Conservation (phyloP, 1,139 yeast species). For the Blastobotrys capitulatus region DNA sequence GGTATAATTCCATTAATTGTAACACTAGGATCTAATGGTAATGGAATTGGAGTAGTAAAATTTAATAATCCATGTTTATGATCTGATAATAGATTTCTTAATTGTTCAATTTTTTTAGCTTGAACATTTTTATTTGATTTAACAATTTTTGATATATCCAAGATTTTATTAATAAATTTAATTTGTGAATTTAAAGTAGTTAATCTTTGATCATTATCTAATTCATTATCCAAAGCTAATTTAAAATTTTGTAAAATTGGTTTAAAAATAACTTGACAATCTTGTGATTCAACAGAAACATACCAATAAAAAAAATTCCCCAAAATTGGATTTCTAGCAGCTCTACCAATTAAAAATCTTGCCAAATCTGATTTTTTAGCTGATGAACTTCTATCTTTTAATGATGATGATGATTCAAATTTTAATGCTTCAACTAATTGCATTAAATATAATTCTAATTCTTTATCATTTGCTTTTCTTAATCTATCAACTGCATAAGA, state of each 20-base stretch:
- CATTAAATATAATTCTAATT: constrained; percentile 70
- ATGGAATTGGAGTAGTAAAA: constrained; percentile 53
- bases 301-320: constrained; percentile 92
- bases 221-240: constrained; percentile 26
- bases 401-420: constrained; percentile 46
- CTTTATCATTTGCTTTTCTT: constrained; percentile 71
- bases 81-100: constrained; percentile 35
- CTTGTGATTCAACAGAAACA: constrained; percentile 67
- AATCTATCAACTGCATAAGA: constrained; percentile 85
- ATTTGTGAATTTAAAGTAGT: constrained; percentile 40
- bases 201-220: constrained; percentile 27
- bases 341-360: constrained; percentile 67
- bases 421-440: constrained; percentile 92
- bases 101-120: constrained; percentile 48
- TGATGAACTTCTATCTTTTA: constrained; percentile 22
- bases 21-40: constrained; percentile 69
- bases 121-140: constrained; percentile 50
- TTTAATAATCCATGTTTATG: constrained; percentile 37
- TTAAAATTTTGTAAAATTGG: constrained; percentile 31
- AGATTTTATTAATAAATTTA: constrained; percentile 39
- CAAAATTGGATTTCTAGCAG: constrained; percentile 57
- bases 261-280: constrained; percentile 22
- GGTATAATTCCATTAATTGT: constrained; percentile 71
- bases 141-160: constrained; percentile 41
- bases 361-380: constrained; percentile 61